A percentile compares a stretch with the other conserved stretches of the same genome.
Evolutionary conservation across 2,329 filamentous ascomycete species (phyloP).

Genomic region (Fusarium beomiforme): DNA sequence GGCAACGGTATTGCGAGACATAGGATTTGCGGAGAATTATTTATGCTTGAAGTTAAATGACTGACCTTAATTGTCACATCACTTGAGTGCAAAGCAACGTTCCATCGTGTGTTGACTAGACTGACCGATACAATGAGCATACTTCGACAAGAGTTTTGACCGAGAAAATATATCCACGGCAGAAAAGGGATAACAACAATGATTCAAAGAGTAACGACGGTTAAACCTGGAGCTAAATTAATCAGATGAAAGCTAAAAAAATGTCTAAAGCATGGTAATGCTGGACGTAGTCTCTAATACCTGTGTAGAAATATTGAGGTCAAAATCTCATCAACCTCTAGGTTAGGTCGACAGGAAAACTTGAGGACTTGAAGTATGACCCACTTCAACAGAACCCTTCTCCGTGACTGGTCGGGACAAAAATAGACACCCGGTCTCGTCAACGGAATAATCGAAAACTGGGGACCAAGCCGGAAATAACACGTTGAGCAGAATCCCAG

Average conservation of each 20-base stretch:
- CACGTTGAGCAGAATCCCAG: not conserved
- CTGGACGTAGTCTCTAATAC: not conserved
- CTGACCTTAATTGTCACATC: not conserved
- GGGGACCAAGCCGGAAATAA: not conserved
- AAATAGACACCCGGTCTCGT: not conserved
- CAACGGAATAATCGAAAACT: not conserved
- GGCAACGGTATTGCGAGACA: not conserved
- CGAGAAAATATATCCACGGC: too few relatives aligned
- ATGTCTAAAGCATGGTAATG: accelerated
- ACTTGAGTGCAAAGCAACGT: not conserved
- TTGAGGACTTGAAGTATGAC: too few relatives aligned
- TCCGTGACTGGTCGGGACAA: not conserved
- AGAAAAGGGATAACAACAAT: too few relatives aligned
- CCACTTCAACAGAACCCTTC: not conserved
- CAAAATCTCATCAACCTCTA: not conserved
- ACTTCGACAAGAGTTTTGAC: too few relatives aligned
- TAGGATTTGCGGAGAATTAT: not conserved
- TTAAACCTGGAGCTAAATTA: too few relatives aligned
- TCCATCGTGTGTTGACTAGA: not conserved
- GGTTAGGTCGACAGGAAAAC: not conserved
- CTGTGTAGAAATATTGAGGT: too few relatives aligned
- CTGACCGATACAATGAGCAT: not conserved
- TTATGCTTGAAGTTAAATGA: not conserved
- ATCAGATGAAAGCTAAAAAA: accelerated
- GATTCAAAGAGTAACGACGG: too few relatives aligned